Percentiles rank a stretch among this genome's conserved stretches.
phyloP scores from a whole-genome alignment of 805 yeast species.

The Candida coleopterorum region DNA sequence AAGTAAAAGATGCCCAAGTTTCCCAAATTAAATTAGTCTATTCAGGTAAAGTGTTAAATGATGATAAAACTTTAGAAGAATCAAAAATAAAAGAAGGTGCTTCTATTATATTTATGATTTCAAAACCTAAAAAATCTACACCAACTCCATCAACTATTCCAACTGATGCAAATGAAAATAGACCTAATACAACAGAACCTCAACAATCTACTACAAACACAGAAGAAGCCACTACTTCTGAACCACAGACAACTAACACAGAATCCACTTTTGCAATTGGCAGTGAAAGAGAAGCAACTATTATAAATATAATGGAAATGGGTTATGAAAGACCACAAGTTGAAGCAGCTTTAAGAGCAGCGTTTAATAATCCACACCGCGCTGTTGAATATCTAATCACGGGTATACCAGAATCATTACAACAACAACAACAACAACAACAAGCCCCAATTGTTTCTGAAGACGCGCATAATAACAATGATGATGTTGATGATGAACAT shows the following conservation, averaged over 20 bases:
- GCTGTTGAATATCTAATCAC: slow-evolving; percentile 93
- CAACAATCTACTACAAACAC: slow-evolving; percentile 8
- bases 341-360: slow-evolving; percentile 87
- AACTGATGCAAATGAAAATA: slow-evolving; percentile 18
- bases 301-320: slow-evolving; percentile 87
- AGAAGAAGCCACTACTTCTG: slow-evolving; percentile 10
- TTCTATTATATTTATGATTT: slow-evolving; percentile 88
- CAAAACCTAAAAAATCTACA: slow-evolving; percentile 34
- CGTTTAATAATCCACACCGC: slow-evolving; percentile 95
- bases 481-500: slow-evolving; percentile 25
- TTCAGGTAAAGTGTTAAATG: slow-evolving; percentile 86
- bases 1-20: slow-evolving; percentile 61
- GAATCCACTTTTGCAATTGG: slow-evolving; percentile 63
- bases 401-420: slow-evolving; percentile 73
- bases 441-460: slow-evolving; percentile 17
- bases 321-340: slow-evolving; percentile 88
- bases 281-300: slow-evolving; percentile 68
- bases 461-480: slow-evolving; percentile 14
- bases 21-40: slow-evolving; percentile 83
- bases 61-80: slow-evolving; percentile 66
- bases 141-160: slow-evolving; percentile 18
- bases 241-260: slow-evolving; percentile 15
- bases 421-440: slow-evolving; percentile 24
- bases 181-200: slow-evolving; percentile 19
- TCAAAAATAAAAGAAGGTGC: slow-evolving; percentile 80